These are phyloP conservation scores for Mortierella sp. DNA, from an alignment of 371 early-diverging fungal genomes.

Conservation along the genomic window DNA sequence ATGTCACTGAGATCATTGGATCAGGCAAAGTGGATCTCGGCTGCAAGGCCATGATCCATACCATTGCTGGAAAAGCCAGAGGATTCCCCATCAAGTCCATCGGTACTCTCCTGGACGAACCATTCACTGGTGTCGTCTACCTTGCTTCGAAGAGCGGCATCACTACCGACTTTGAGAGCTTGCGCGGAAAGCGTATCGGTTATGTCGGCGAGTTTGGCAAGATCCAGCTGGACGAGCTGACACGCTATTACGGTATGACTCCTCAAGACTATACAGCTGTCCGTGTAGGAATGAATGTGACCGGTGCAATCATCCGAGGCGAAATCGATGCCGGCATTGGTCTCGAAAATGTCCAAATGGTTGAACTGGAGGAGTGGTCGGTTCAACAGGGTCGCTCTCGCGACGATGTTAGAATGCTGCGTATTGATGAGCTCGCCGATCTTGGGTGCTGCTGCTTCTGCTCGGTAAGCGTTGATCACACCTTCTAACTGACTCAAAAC, in stretches of 20 bases:
- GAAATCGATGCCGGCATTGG: conserved; percentile 79
- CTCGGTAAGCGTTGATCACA: conserved; percentile 56
- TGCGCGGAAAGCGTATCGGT: conserved; percentile 72
- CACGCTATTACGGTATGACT: conserved; percentile 70
- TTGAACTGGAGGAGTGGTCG: conserved; percentile 77
- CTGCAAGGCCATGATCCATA: conserved; percentile 81
- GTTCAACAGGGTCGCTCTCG: conserved; percentile 64
- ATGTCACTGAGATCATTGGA: conserved; percentile 76
- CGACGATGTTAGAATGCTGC: conserved; percentile 72
- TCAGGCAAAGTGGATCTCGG: conserved; percentile 75
- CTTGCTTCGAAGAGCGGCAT: conserved; percentile 66
- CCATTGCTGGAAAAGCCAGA: conserved; percentile 76
- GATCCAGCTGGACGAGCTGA: conserved; percentile 75
- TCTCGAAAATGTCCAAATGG: conserved; percentile 78
- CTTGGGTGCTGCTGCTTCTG: conserved; percentile 80
- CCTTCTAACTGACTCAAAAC: not conserved
- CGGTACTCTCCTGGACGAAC: conserved; percentile 76
- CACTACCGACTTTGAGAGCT: conserved; percentile 66
- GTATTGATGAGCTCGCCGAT: conserved; percentile 77
- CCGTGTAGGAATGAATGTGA: conserved; percentile 79
- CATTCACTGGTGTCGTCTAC: conserved; percentile 76
- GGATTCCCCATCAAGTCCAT: conserved; percentile 76
- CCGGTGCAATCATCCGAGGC: conserved; percentile 70
- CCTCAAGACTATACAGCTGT: conserved; percentile 71
- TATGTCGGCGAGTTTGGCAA: conserved; percentile 79